phyloP scores from a whole-genome alignment of 2,329 filamentous ascomycete genomes.

The Coniella vitis region DNA sequence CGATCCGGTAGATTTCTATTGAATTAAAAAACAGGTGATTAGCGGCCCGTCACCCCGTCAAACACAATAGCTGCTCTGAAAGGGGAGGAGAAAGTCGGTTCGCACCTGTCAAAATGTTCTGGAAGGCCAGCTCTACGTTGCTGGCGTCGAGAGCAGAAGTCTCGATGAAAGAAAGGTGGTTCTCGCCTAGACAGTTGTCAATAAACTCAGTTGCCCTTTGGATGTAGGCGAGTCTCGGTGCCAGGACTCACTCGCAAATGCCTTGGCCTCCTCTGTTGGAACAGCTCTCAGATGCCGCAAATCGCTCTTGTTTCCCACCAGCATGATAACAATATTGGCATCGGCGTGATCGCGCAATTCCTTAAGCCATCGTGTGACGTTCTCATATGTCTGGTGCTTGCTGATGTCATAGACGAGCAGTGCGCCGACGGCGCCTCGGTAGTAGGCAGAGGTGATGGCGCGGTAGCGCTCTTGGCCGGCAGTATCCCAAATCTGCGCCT shows the following conservation, averaged over 20 bases:
- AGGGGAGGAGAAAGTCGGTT: constrained; percentile 13
- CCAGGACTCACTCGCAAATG: constrained; percentile 72
- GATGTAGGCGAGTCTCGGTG: background rate
- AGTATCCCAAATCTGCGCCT: constrained; percentile 99
- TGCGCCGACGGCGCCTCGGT: constrained; percentile 93
- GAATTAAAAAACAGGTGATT: constrained; percentile 4
- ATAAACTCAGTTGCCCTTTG: constrained; percentile 9
- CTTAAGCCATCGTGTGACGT: constrained; percentile 98
- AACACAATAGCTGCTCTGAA: constrained; percentile 1
- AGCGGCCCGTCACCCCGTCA: background rate
- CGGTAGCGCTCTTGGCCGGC: constrained; percentile 98
- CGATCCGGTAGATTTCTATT: constrained; percentile 97
- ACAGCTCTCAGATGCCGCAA: constrained; percentile 96
- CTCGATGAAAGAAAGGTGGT: constrained; percentile 98
- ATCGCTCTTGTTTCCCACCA: constrained; percentile 99
- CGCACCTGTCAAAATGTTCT: constrained; percentile 97
- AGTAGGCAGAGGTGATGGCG: constrained; percentile 98
- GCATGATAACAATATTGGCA: constrained; percentile 98
- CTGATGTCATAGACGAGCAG: constrained; percentile 99
- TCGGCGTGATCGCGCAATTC: constrained; percentile 97
- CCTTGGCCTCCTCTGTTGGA: constrained; percentile 94
- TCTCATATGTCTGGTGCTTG: constrained; percentile 99
- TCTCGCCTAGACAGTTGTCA: constrained; percentile 62
- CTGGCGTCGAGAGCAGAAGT: constrained; percentile 97
- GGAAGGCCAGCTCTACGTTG: constrained; percentile 98